These are phyloP conservation scores for Gaeumannomyces tritici DNA, from an alignment of 2,329 filamentous ascomycete species.

Conservation along the genomic window DNA sequence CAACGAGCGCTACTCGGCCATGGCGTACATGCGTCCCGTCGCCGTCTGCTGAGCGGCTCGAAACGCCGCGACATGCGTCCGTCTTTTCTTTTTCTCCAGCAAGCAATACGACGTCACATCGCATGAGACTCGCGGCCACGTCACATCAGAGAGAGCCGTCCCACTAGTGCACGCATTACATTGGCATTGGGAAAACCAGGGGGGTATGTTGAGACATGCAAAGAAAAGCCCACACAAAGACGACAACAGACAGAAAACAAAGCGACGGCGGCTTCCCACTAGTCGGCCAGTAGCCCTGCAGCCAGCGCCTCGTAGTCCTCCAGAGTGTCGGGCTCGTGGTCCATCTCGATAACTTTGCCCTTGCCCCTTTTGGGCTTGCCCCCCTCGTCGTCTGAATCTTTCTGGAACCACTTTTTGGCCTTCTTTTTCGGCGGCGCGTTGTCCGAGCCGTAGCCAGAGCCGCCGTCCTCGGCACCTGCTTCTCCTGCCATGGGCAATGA, in stretches of 20 bases:
- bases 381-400: constrained; percentile 43
- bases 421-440: constrained; percentile 47
- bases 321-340: constrained; percentile 65
- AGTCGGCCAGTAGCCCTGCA: constrained; percentile 54
- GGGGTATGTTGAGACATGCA: background rate
- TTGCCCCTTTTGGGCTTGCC: constrained; percentile 35
- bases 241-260: background rate
- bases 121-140: background rate
- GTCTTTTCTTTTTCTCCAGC: background rate
- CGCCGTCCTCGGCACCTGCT: constrained; percentile 22
- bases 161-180: background rate
- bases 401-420: constrained; percentile 72
- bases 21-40: background rate
- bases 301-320: constrained; percentile 73
- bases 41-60: too few relatives aligned
- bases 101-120: background rate
- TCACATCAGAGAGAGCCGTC: background rate
- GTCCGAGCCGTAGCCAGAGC: constrained; percentile 16
- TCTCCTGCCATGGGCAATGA: constrained; percentile 42
- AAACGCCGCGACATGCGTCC: background rate
- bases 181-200: background rate
- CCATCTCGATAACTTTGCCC: constrained; percentile 48
- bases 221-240: background rate
- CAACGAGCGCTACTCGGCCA: background rate
- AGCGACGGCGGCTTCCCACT: background rate